Conservation (phyloP, 176 grass and related monocot genomes). For the Urochloa ruziziensis region DNA sequence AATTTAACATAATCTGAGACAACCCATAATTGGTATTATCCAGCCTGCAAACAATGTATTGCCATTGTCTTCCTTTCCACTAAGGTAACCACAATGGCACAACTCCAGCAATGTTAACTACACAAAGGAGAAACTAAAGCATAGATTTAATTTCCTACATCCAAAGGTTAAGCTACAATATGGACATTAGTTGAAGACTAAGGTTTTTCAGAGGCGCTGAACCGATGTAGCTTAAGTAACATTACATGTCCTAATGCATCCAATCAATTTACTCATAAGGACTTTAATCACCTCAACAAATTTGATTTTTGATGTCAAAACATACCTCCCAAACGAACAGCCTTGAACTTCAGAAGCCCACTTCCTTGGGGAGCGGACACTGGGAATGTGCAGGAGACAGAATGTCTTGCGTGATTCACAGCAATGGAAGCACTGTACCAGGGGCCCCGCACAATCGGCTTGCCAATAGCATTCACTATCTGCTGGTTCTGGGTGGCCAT, state of each 20-base stretch:
- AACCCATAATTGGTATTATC: not conserved
- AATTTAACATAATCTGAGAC: not conserved
- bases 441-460: conserved; percentile 62
- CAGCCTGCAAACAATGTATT: not conserved
- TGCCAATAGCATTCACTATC: conserved; percentile 56
- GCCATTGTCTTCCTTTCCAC: not conserved
- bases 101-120: not conserved
- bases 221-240: not conserved
- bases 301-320: not conserved
- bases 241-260: no score
- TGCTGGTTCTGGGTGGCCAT: conserved; percentile 65
- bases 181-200: not conserved
- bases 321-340: conserved; percentile 61
- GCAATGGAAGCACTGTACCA: conserved; percentile 71
- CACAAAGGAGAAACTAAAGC: not conserved
- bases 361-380: conserved; percentile 56
- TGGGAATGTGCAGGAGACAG: conserved; percentile 71
- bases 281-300: not conserved
- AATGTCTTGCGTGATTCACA: conserved; percentile 38
- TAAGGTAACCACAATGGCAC: not conserved
- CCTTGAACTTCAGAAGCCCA: conserved; percentile 82
- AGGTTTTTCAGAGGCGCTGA: not conserved
- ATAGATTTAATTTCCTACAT: not conserved
- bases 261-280: not conserved
- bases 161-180: not conserved